Evolutionary conservation across 2,329 filamentous ascomycete species (phyloP).

Genomic region (Penicillium sclerotiorum): DNA sequence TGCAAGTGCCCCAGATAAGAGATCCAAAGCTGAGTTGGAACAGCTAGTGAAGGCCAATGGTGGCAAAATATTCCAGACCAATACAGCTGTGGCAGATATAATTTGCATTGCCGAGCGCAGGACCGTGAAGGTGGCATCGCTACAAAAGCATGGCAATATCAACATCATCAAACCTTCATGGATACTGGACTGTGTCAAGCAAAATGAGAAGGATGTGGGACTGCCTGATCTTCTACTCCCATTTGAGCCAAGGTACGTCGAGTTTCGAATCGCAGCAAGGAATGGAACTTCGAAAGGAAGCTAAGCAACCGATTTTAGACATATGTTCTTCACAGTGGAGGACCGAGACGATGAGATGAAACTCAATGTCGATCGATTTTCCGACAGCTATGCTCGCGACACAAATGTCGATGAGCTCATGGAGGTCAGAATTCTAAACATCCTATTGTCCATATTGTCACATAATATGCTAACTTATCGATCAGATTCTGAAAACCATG

Average conservation of each 20-base stretch:
- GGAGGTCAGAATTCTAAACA: constrained; percentile 32
- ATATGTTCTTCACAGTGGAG: constrained; percentile 72
- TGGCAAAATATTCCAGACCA: constrained; percentile 75
- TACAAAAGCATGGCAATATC: constrained; percentile 70
- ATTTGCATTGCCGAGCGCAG: constrained; percentile 77
- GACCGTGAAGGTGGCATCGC: constrained; percentile 76
- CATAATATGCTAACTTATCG: constrained; percentile 1
- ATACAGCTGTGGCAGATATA: constrained; percentile 63
- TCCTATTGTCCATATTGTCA: neutral
- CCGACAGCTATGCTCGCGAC: constrained; percentile 81
- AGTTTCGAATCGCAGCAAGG: neutral
- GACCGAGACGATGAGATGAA: constrained; percentile 58
- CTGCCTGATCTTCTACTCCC: constrained; percentile 64
- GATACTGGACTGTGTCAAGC: constrained; percentile 78
- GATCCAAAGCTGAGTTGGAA: constrained; percentile 77
- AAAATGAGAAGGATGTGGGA: constrained; percentile 57
- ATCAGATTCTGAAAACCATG: constrained; percentile 48
- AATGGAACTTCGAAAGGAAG: too few relatives aligned
- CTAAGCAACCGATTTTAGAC: constrained; percentile 51
- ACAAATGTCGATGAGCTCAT: constrained; percentile 65
- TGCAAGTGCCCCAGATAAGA: constrained; percentile 68
- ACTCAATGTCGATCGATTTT: constrained; percentile 71
- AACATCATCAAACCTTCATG: constrained; percentile 79
- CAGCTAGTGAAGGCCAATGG: constrained; percentile 80
- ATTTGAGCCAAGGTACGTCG: constrained; percentile 54